Evolutionary conservation across 108 stramenopile genomes (phyloP), one percentile per base, ranked within the genome.

Genomic region (Fistulifera solaris): DNA sequence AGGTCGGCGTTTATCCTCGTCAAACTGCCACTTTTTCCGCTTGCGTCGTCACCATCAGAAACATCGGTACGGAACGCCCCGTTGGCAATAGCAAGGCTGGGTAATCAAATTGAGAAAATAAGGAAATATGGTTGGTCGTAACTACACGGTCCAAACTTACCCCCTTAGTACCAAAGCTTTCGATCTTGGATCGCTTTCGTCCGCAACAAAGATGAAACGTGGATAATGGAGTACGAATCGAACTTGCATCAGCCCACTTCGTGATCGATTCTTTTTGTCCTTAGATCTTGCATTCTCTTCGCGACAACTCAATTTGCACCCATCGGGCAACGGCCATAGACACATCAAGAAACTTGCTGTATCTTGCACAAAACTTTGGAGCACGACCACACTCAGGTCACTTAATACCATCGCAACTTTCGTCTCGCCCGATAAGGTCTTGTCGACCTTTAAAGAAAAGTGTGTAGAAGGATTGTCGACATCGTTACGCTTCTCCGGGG

Each of bases 141-240:
- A 11, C 24, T 12, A 23, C 3, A 10, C 44, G 10, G 13, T 5
- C 2, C 45, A 38, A 38, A 59, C 78, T 61, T 68, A 79, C 72
- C 85, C 85, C 38, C 73, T 51, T 0, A 86, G 62, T 14, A 82
- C 76, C 13, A 86, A 63, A 25, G 85, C 85, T 11, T 78, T 63
- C 16, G 85, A 77, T 54, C 67, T 59, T 8, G 61, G 61, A 54
- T 82, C 81, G 23, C 70, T 67, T 59, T 86, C 85, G 48, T 86
- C 78, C 8, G 80, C 76, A 19, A 82, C 55, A 55, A 86, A 77
- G 39, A 86, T 65, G n/a, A 86, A 49, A n/a, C 74, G 66, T 10
- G 85, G 85, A 59, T 86, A 80, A 48, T 82, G 62, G 4, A 78
- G 76, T 12, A 76, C 66, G 6, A 85, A 22, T 53, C 76, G 78